These are phyloP conservation scores for Thermothelomyces thermophilus DNA, from an alignment of 2,329 filamentous ascomycete species.

Conservation along the genomic window DNA sequence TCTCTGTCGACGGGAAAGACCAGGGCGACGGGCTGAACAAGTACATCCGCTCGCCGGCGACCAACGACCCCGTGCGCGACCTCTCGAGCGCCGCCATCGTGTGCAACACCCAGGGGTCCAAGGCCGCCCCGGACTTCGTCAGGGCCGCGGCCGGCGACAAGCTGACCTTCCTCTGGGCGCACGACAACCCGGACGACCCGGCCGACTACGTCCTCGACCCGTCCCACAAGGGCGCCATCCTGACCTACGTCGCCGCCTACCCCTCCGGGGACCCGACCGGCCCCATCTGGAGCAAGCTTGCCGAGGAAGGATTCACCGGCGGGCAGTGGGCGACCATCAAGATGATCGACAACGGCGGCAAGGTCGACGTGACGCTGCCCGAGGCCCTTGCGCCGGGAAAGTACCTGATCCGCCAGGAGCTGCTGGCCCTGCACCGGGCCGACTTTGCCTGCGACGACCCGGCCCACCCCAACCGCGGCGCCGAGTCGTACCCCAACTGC, in stretches of 20 bases:
- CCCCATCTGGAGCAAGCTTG: conserved; percentile 36
- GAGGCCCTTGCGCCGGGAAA: conserved; percentile 20
- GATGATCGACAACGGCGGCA: conserved; percentile 21
- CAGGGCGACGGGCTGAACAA: conserved; percentile 35
- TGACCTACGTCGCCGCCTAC: conserved; percentile 34
- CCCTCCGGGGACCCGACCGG: conserved; percentile 27
- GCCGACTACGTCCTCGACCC: conserved; percentile 26
- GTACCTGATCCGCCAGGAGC: conserved; percentile 32
- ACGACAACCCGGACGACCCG: conserved; percentile 31
- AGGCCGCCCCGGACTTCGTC: conserved; percentile 30
- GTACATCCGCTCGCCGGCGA: conserved; percentile 38
- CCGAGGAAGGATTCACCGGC: conserved; percentile 32
- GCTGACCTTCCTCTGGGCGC: conserved; percentile 33
- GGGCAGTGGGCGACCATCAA: conserved; percentile 26
- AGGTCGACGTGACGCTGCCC: conserved; percentile 27
- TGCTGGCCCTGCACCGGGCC: conserved; percentile 31
- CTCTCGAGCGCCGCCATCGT: conserved; percentile 30
- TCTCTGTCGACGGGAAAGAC: conserved; percentile 42
- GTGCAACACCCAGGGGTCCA: conserved; percentile 34
- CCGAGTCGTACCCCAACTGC: conserved; percentile 33
- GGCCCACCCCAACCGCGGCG: conserved; percentile 23
- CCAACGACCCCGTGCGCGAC: conserved; percentile 30
- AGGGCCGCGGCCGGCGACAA: conserved; percentile 30
- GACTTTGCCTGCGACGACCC: conserved; percentile 15
- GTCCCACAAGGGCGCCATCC: conserved; percentile 29